These are phyloP conservation scores for Chrysosporium queenslandicum DNA, from an alignment of 2,329 filamentous ascomycete species.

Conservation along the genomic window DNA sequence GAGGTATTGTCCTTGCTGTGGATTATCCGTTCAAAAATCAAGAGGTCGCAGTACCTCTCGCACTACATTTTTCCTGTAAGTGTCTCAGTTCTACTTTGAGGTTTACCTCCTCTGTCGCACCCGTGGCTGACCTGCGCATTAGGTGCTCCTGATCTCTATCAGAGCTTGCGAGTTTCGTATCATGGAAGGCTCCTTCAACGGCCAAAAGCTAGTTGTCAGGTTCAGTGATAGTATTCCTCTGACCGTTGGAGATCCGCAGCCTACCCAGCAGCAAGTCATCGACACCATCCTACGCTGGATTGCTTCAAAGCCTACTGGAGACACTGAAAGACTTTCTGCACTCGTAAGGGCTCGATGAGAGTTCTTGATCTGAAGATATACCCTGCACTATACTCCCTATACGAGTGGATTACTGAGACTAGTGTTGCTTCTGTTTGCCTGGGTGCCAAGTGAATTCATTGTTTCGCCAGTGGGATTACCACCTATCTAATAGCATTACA, in stretches of 20 bases:
- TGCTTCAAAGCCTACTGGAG: neutral
- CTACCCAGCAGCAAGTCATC: neutral
- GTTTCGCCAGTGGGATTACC: no score
- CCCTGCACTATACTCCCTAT: no score
- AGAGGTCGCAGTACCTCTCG: neutral
- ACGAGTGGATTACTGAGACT: no score
- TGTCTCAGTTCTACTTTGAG: neutral
- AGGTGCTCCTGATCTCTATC: neutral
- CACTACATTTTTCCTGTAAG: neutral
- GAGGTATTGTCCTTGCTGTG: neutral
- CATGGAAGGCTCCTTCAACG: neutral
- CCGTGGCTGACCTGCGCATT: neutral
- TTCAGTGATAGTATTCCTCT: neutral
- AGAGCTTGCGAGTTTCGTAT: neutral
- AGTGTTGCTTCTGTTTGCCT: no score
- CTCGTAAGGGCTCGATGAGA: neutral
- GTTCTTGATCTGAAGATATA: no score
- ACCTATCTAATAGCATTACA: no score
- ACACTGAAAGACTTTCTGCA: neutral
- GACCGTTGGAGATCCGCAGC: neutral
- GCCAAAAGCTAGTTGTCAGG: neutral
- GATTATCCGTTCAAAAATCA: neutral
- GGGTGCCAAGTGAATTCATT: no score
- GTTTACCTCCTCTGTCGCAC: neutral
- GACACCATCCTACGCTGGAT: neutral